A percentile compares a stretch with the other conserved stretches of the same genome.
phyloP scores from a whole-genome alignment of 2,329 filamentous ascomycete species.

The Neofusicoccum laricinum region DNA sequence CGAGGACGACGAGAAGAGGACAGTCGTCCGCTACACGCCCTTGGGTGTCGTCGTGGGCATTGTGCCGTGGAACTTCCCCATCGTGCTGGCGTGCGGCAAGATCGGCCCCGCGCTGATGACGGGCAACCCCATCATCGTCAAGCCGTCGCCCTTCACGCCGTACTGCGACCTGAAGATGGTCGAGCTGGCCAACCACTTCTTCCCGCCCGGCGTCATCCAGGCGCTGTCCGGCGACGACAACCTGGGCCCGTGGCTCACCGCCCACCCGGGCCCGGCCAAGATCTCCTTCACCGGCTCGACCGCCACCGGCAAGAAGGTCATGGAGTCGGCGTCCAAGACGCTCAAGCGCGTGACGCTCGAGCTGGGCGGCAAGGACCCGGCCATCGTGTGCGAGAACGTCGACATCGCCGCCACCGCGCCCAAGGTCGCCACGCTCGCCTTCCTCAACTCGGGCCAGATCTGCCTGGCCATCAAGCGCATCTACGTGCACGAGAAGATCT shows the following conservation, averaged over 20 bases:
- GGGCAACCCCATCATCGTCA: constrained; percentile 56
- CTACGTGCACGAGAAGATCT: constrained; percentile 60
- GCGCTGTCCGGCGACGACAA: constrained; percentile 58
- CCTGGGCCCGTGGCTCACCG: constrained; percentile 58
- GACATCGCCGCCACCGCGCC: constrained; percentile 40
- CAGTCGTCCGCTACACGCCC: constrained; percentile 44
- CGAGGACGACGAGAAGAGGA: constrained; percentile 47
- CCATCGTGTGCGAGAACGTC: constrained; percentile 56
- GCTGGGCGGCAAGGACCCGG: constrained; percentile 61
- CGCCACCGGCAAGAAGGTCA: constrained; percentile 58
- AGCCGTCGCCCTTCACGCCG: constrained; percentile 56
- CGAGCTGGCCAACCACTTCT: constrained; percentile 49
- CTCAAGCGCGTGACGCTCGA: constrained; percentile 61
- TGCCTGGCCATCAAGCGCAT: constrained; percentile 49
- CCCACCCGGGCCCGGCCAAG: constrained; percentile 59
- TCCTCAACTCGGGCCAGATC: constrained; percentile 52
- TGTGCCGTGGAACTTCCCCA: constrained; percentile 49
- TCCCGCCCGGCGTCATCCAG: constrained; percentile 62
- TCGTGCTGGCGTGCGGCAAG: constrained; percentile 52
- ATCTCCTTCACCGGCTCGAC: constrained; percentile 63
- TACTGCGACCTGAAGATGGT: constrained; percentile 58
- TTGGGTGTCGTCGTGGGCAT: constrained; percentile 44
- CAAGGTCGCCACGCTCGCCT: constrained; percentile 45
- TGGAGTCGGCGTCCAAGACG: constrained; percentile 53
- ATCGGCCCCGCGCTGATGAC: constrained; percentile 56